These are phyloP conservation scores for Cyberlindnera bimundalis DNA, from an alignment of 805 yeast genomes.

Conservation along the genomic window DNA sequence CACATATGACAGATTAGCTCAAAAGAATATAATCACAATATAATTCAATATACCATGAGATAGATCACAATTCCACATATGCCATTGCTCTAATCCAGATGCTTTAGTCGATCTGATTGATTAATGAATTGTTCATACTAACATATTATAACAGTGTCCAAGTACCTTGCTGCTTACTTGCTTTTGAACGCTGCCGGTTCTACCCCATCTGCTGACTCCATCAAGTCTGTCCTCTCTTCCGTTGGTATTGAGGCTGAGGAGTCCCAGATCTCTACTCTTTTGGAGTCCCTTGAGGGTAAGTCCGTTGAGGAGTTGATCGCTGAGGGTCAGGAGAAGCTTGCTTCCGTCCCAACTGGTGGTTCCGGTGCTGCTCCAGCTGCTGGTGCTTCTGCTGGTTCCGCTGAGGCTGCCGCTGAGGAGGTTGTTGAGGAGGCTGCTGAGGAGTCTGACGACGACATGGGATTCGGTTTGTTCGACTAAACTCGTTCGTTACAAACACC, in stretches of 20 bases:
- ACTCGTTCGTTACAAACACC: too few relatives aligned
- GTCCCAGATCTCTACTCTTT: slow-evolving; percentile 74
- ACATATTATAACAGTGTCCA: slow-evolving; percentile 33
- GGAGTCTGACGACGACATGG: slow-evolving; percentile 77
- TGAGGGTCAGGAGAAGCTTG: slow-evolving; percentile 93
- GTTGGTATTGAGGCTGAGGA: slow-evolving; percentile 97
- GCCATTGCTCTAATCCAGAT: background rate
- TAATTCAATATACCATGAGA: background rate
- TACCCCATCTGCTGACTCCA: slow-evolving; percentile 90
- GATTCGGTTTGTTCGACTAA: slow-evolving; percentile 98
- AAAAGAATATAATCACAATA: too few relatives aligned
- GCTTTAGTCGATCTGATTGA: background rate
- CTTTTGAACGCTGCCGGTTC: slow-evolving; percentile 97
- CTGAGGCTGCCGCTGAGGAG: slow-evolving; percentile 70
- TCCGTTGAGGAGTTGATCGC: slow-evolving; percentile 83
- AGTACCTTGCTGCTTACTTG: slow-evolving; percentile 99
- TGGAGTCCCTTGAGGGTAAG: slow-evolving; percentile 92
- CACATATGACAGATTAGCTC: too few relatives aligned
- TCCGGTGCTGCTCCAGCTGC: slow-evolving; percentile 82
- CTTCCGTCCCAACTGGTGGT: slow-evolving; percentile 97
- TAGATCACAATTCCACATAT: background rate
- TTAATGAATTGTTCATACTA: slow-evolving; percentile 13
- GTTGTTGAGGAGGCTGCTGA: slow-evolving; percentile 64
- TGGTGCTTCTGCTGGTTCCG: slow-evolving; percentile 65
- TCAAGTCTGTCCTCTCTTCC: slow-evolving; percentile 83